Evolutionary conservation across 345 rosid genomes (phyloP), one percentile per base, ranked within the genome.

Genomic region (Citrus reticulata): DNA sequence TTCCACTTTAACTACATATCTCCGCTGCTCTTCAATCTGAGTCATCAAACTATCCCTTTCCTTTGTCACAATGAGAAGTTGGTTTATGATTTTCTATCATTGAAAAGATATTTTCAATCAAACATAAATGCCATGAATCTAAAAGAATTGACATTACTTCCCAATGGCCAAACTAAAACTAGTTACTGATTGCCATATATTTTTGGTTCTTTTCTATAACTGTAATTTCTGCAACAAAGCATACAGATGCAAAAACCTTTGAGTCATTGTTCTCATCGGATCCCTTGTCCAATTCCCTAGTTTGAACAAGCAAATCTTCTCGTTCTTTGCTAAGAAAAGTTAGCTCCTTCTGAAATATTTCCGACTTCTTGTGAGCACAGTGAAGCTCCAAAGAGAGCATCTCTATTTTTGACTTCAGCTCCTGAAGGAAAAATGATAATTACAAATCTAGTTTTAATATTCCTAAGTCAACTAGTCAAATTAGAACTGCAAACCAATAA

Each of bases 301-400:
- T 77, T 75, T 72, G 83, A 76, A 79, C 72, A 62, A 81, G 46
- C 73, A 88, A 78, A 76, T 81, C 79, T 37, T 88, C 89, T 80
- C 89, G 86, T 80, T 90, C 86, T 75, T 81, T 84, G 51, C 75
- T 84, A 63, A 87, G 81, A 66, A 63, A 69, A 68, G 25, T 71
- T 77, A 89, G 80, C 77, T 90, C 88, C 81, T 73, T 81, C 84
- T 81, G 79, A 78, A 87, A 82, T 49, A 57, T 39, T 51, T 82
- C 80, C 22, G 72, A 80, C 72, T 82, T 84, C 80, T 79, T 79
- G 37, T 77, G 81, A 78, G 89, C 79, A 73, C 65, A 63, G 46
- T 84, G 85, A 78, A 82, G 85, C 77, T 88, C 91, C 66, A 81
- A 80, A 70, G 83, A 78, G n/a, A 89, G 83, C 49, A 64, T 65